Evolutionary conservation across 306 rosid species (phyloP), one percentile per base, ranked within the genome.

Genomic region (Herpetospermum pedunculosum): DNA sequence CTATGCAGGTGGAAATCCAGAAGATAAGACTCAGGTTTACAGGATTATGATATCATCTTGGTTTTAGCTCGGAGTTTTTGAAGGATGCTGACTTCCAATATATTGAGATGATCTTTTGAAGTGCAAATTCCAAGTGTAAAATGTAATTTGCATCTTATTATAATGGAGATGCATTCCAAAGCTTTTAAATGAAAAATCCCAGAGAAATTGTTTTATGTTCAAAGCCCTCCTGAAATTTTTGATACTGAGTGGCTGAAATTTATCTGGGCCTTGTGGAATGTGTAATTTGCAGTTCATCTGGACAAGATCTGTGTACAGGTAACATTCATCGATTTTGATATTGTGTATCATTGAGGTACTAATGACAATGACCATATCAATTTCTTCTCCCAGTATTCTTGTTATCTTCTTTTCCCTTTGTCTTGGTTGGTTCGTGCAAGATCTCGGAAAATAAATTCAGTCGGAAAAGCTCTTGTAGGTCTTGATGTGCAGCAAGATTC

Each of bases 1-100:
- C 25, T 19, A 69, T 69, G 73, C 40, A 69, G 73, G 73, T 69
- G 73, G 73, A 41, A 26, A 15, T 69, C 73, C 55, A 69, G 73
- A 43, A 29, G 73, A 44, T 69, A 28, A 43, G 37, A 44, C 34
- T 4, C 15, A 14, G 19, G 30, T 15, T 25, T 12, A 43, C 23
- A 16, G 73, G 53, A 65, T 68, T 16, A 43, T 15, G 25, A 69
- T 43, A 4, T 68, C 38, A 43, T 43, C 37, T 43, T 43, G 52
- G 38, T 15, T 23, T 25, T 25, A 41, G 52, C 54, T 13, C 32
- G 19, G 11, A 25, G 34, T 34, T 41, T 13, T 44, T 43, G 25
- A 43, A 23, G 50, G 34, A 65, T 12, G 35, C n/a, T 0, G 70
- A 63, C 50, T 32, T 40, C 49, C 15, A 62, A 8, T 4, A 37